Percentiles rank a stretch among this genome's conserved stretches.
Conservation (phyloP, 371 early-diverging fungal species). For the Rhizopus stolonifer region DNA sequence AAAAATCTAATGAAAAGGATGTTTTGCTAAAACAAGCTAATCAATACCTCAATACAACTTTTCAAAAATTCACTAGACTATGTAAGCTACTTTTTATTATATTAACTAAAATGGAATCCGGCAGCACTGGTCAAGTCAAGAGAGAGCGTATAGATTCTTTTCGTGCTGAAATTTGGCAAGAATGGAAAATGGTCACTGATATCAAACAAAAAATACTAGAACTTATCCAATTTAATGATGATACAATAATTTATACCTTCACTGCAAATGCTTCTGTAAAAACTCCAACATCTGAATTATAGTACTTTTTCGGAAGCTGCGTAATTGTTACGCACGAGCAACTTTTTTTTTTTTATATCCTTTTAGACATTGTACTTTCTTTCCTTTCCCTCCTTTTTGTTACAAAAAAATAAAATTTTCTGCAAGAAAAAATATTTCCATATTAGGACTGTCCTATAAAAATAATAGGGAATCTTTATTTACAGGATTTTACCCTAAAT, state of each 20-base stretch:
- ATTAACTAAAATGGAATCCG: conserved; percentile 33
- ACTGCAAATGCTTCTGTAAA: conserved; percentile 12
- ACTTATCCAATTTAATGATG: conserved; percentile 26
- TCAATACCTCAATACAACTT: conserved; percentile 38
- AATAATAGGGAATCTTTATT: too few relatives aligned
- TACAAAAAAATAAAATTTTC: too few relatives aligned
- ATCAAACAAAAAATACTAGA: conserved; percentile 26
- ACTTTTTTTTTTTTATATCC: too few relatives aligned
- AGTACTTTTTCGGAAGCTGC: not conserved
- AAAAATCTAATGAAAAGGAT: conserved; percentile 21
- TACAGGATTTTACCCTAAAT: too few relatives aligned
- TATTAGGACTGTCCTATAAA: too few relatives aligned
- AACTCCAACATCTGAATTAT: conserved; percentile 7
- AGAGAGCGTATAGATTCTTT: conserved; percentile 41
- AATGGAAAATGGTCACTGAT: conserved; percentile 30
- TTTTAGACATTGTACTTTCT: not conserved
- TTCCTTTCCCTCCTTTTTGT: not conserved
- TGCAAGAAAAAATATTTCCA: too few relatives aligned
- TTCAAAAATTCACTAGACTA: conserved; percentile 39
- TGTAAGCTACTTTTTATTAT: conserved; percentile 36
- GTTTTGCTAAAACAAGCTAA: conserved; percentile 30
- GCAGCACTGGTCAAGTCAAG: conserved; percentile 16
- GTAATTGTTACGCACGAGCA: too few relatives aligned
- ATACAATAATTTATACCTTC: conserved; percentile 10
- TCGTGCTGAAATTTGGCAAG: conserved; percentile 38